Evolutionary conservation across 345 rosid genomes (phyloP), one percentile per base, ranked within the genome.

Genomic region (Populus davidiana): DNA sequence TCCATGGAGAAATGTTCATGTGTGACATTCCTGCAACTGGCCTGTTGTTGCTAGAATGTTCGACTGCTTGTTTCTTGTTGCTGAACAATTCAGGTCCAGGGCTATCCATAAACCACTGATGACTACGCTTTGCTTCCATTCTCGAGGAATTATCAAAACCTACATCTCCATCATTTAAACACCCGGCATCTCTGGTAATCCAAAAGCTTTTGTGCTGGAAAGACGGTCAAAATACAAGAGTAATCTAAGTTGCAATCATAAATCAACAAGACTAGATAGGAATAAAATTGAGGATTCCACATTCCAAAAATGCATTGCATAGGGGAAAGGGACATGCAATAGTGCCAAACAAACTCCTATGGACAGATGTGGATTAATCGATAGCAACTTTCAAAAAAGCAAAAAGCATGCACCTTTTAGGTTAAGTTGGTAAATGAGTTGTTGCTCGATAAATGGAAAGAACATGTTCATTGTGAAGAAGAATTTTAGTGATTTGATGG

Each of bases 51-150:
- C 71, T 72, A 71, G 89, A 83, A 77, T 82, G 85, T 74, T 87
- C 89, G 17, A 84, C 72, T 21, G 92, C 92, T 86, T 88, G 97
- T 83, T 88, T 94, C 88, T 93, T 92, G 88, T 87, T 89, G 13
- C 92, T 87, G 70, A 89, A 89, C 77, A 91, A 75, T 79, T 90
- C 95, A 0, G 93, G 81, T 76, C 89, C 93, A 71, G 85, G 75
- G 71, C 90, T 79, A 79, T 86, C 91, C 2, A 82, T 66, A 83
- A 92, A 90, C 97, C 98, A 94, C 67, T 83, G 88, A 74, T 87
- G 91, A 71, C 94, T 78, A 73, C 97, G 86, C 83, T 94, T 94
- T 31, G 88, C 43, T 62, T 91, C 96, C 73, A 84, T 81, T 81
- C 89, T 88, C 1, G 94, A 84, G 80, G 88, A 75, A 74, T 81